Conservation (phyloP, 106 monocot species). For the Cymbidium sinense region DNA sequence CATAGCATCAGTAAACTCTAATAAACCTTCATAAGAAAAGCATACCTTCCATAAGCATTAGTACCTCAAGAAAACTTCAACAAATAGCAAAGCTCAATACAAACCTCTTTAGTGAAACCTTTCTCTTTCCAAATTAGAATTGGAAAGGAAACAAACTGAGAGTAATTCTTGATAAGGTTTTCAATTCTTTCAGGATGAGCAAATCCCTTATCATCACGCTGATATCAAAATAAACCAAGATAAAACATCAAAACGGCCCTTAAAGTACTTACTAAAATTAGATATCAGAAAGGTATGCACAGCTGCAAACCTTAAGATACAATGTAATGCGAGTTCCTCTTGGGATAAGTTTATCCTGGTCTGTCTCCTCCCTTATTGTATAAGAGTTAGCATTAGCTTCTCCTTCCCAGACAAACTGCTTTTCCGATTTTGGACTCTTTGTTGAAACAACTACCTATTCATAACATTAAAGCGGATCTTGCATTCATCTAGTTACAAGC, state of each 20-base stretch:
- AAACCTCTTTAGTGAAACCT: constrained; percentile 91
- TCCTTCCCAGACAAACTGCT: constrained; percentile 96
- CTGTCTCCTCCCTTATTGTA: constrained; percentile 76
- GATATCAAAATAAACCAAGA: constrained; percentile 8
- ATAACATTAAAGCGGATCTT: not conserved
- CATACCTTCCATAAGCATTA: not conserved
- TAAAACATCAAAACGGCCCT: not conserved
- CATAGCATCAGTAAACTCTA: not conserved
- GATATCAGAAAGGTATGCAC: not conserved
- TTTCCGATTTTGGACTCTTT: constrained; percentile 91
- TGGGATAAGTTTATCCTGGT: constrained; percentile 64
- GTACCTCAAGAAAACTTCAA: not conserved
- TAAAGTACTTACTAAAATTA: not conserved
- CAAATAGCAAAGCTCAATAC: not conserved
- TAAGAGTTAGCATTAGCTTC: constrained; percentile 79
- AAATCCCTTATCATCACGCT: constrained; percentile 91
- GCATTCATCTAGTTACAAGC: not conserved
- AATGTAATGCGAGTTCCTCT: constrained; percentile 91
- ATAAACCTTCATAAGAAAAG: not conserved
- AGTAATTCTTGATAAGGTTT: constrained; percentile 96
- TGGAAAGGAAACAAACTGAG: constrained; percentile 98
- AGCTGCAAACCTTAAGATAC: constrained; percentile 67
- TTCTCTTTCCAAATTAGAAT: constrained; percentile 98
- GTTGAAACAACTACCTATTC: constrained; percentile 83
- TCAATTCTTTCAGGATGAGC: constrained; percentile 92